A percentile compares a stretch with the other conserved stretches of the same genome.
These are phyloP conservation scores for Ascochyta viciae-villosae DNA, from an alignment of 2,329 filamentous ascomycete species.

Conservation along the genomic window DNA sequence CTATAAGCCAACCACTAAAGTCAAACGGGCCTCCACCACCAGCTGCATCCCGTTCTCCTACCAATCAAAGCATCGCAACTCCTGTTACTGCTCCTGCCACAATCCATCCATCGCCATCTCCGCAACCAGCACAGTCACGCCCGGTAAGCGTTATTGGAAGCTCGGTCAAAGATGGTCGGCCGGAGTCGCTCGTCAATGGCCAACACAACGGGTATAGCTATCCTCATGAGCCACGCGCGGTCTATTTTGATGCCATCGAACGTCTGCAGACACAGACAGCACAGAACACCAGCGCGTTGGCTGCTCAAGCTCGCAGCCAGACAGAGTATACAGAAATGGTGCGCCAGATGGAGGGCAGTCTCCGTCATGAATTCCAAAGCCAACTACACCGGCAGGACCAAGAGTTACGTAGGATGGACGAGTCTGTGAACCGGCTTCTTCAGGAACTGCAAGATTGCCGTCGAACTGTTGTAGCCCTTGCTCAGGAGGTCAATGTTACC, in stretches of 20 bases:
- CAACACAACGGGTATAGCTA: constrained; percentile 37
- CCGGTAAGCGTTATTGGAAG: constrained; percentile 21
- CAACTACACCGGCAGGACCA: constrained; percentile 37
- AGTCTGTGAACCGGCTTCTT: constrained; percentile 49
- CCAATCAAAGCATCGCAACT: neutral
- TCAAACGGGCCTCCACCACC: constrained; percentile 13
- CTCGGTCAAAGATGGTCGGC: constrained; percentile 24
- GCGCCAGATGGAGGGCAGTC: constrained; percentile 42
- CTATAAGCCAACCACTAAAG: constrained; percentile 23
- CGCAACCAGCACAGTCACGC: constrained; percentile 22
- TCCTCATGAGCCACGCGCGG: constrained; percentile 38
- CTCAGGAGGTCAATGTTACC: constrained; percentile 40
- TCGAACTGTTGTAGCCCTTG: constrained; percentile 46
- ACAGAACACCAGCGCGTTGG: constrained; percentile 51
- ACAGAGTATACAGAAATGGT: constrained; percentile 36
- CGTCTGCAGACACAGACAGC: constrained; percentile 58
- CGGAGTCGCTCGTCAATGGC: constrained; percentile 19
- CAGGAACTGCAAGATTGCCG: constrained; percentile 51
- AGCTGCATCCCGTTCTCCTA: constrained; percentile 28
- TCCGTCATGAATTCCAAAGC: constrained; percentile 48
- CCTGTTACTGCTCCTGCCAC: neutral
- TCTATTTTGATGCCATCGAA: constrained; percentile 51
- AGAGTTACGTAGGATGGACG: constrained; percentile 51
- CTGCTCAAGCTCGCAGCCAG: constrained; percentile 43
- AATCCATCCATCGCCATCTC: constrained; percentile 15